phyloP scores from a whole-genome alignment of 495 filamentous ascomycete genomes.

The Penicillium verhagenii region DNA sequence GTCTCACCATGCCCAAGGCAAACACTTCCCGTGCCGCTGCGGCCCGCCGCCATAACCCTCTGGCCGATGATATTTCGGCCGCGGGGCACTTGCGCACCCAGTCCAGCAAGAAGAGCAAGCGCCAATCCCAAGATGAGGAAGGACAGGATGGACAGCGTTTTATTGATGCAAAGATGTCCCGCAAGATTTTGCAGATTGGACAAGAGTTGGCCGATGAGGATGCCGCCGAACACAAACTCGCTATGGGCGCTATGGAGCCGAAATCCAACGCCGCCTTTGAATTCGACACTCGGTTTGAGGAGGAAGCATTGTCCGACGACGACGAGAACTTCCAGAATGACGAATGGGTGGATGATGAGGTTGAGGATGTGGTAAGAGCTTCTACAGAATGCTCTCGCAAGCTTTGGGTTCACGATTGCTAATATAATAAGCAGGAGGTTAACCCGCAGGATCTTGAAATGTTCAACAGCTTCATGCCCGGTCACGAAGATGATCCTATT shows the following conservation, averaged over 20 bases:
- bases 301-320: slow-evolving; percentile 54
- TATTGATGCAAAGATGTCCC: slow-evolving; percentile 81
- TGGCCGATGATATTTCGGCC: slow-evolving; percentile 68
- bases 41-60: slow-evolving; percentile 63
- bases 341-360: slow-evolving; percentile 61
- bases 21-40: slow-evolving; percentile 39
- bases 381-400: neutral
- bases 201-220: slow-evolving; percentile 80
- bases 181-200: slow-evolving; percentile 84
- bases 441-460: slow-evolving; percentile 86
- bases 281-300: slow-evolving; percentile 59
- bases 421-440: slow-evolving; percentile 56
- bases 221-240: slow-evolving; percentile 45
- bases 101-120: slow-evolving; percentile 55
- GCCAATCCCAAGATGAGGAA: slow-evolving; percentile 51
- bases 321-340: slow-evolving; percentile 58
- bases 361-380: slow-evolving; percentile 63
- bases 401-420: slow-evolving; percentile 6
- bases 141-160: slow-evolving; percentile 65
- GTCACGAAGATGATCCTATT: slow-evolving; percentile 48
- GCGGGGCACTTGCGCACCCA: slow-evolving; percentile 59
- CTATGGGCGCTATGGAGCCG: slow-evolving; percentile 20
- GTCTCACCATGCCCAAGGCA: slow-evolving; percentile 44
- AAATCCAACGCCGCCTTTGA: slow-evolving; percentile 61
- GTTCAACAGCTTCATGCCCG: slow-evolving; percentile 85